Evolutionary conservation across 176 grass and related monocot species (phyloP), one percentile per base, ranked within the genome.

Genomic region (Triticum timopheevii): DNA sequence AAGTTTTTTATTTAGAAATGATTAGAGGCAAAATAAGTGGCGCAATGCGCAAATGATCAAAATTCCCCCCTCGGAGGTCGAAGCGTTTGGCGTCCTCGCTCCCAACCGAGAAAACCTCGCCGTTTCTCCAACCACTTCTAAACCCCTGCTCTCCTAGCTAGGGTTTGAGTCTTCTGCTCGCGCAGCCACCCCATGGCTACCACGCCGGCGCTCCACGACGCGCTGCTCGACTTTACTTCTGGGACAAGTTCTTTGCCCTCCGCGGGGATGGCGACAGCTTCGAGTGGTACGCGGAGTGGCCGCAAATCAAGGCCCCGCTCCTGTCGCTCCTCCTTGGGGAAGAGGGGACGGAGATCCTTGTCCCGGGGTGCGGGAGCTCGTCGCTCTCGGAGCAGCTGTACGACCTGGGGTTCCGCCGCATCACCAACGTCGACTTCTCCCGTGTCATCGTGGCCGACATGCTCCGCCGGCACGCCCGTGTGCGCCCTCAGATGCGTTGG

Each of bases 211-310:
- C 49, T 98, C 84, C 90, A 94, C 8, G 92, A 89, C 50, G 91
- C 96, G 22, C 87, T 98, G 5, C 85, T 71, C 16, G 96, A 98
- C 84, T 98, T 98, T 90, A 98, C 96, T 13, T 96, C 93, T 96
- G 96, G 96, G 96, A 98, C 84, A 98, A 93, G 66, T 98, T 98
- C 82, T 98, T 98, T 82, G 88, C 88, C 47, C 82, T 98, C 47
- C 88, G 96, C 61, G 96, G 93, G 82, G 39, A 84, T 25, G 93
- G 93, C 86, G 96, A 96, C 88, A 92, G 65, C 70, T 98, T 98
- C 83, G 93, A 96, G 80, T 98, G 93, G 96, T 98, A 98, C 87
- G 93, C 93, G 54, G 96, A 96, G 77, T 98, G 96, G 96, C 87
- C 87, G 11, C 85, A 83, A 42, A 87, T 98, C 84, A 80, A 82